Conservation (phyloP, 805 yeast genomes). For the Saturnispora bothae region DNA sequence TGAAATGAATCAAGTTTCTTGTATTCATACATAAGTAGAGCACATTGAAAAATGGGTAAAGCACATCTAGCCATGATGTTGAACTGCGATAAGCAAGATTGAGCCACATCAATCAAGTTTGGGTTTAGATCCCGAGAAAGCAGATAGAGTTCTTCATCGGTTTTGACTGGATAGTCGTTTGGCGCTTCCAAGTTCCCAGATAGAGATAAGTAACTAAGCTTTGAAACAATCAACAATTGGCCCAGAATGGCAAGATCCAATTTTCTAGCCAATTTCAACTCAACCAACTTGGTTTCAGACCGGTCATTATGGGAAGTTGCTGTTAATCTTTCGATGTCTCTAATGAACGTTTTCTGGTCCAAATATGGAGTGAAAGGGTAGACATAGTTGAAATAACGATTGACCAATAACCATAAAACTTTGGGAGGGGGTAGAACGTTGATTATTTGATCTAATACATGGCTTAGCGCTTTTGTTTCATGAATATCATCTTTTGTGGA, state of each 20-base stretch:
- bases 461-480: conserved; percentile 8
- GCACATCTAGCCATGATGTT: conserved; percentile 38
- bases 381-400: conserved; percentile 33
- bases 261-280: conserved; percentile 30
- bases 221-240: conserved; percentile 32
- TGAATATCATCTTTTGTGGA: conserved; percentile 11
- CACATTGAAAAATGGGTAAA: conserved; percentile 43
- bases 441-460: conserved; percentile 24
- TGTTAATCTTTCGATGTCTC: conserved; percentile 27
- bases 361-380: conserved; percentile 41
- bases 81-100: conserved; percentile 46
- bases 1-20: conserved; percentile 39
- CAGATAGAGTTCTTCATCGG: conserved; percentile 28
- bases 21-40: conserved; percentile 41
- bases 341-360: conserved; percentile 29
- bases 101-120: conserved; percentile 38
- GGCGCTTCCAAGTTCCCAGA: conserved; percentile 24
- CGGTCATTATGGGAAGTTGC: conserved; percentile 23
- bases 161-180: conserved; percentile 18
- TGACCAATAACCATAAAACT: conserved; percentile 35
- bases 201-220: conserved; percentile 34
- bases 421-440: conserved; percentile 33
- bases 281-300: conserved; percentile 25
- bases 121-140: conserved; percentile 36
- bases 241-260: conserved; percentile 42